Percentiles rank a stretch among this genome's conserved stretches.
Evolutionary conservation across 768 basidiomycete genomes (phyloP).

Genomic region (Solioccasus polychromus): DNA sequence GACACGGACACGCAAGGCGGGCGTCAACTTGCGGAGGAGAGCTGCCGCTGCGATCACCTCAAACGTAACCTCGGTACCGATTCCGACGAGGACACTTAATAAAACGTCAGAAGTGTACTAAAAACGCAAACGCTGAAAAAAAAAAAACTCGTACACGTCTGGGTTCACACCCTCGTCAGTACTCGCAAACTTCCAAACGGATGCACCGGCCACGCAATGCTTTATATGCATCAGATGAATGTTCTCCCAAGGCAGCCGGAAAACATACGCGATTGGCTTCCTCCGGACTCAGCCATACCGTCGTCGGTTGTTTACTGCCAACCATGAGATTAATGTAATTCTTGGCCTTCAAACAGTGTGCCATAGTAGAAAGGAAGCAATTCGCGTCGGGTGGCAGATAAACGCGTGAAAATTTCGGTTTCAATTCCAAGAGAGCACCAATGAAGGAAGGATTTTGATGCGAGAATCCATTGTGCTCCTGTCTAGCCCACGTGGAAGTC

Average conservation of each 20-base stretch:
- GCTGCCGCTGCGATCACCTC: slow-evolving; percentile 87
- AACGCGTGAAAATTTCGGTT: slow-evolving; percentile 66
- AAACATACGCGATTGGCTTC: slow-evolving; percentile 61
- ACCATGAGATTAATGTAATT: slow-evolving; percentile 89
- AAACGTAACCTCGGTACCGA: slow-evolving; percentile 85
- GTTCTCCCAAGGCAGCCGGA: background rate
- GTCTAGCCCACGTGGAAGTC: slow-evolving; percentile 83
- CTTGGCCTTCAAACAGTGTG: slow-evolving; percentile 80
- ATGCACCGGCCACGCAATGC: slow-evolving; percentile 87
- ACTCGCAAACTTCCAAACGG: slow-evolving; percentile 82
- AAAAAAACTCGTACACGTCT: slow-evolving; percentile 56
- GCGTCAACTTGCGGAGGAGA: slow-evolving; percentile 66
- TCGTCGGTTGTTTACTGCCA: slow-evolving; percentile 80
- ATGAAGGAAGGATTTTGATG: slow-evolving; percentile 89
- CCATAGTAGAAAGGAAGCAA: slow-evolving; percentile 77
- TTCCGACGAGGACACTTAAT: slow-evolving; percentile 72
- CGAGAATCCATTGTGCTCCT: slow-evolving; percentile 88
- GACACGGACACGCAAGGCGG: slow-evolving; percentile 76
- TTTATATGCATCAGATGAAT: slow-evolving; percentile 16
- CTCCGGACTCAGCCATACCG: slow-evolving; percentile 74
- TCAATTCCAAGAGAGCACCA: slow-evolving; percentile 79
- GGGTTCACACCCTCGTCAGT: slow-evolving; percentile 68
- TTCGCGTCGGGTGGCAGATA: slow-evolving; percentile 92
- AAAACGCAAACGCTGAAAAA: background rate
- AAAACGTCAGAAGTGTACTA: slow-evolving; percentile 2